Percentiles rank a stretch among this genome's conserved stretches.
These are phyloP conservation scores for Xylaria sp. DNA, from an alignment of 2,329 filamentous ascomycete species.

Conservation along the genomic window DNA sequence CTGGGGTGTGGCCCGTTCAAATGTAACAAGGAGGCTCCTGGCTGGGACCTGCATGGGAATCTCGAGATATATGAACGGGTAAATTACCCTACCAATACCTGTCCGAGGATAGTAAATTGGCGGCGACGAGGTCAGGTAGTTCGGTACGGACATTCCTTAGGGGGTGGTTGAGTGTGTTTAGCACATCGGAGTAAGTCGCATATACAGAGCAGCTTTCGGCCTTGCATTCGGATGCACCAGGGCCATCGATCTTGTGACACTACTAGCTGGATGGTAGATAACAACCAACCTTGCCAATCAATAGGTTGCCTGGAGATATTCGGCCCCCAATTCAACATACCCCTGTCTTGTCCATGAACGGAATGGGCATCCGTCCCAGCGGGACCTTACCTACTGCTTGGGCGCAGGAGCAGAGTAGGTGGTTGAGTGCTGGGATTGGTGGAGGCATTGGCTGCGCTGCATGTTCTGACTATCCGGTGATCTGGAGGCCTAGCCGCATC, in stretches of 20 bases:
- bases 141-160: background rate
- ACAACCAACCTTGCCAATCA: slow-evolving; percentile 8
- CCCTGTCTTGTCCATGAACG: slow-evolving; percentile 18
- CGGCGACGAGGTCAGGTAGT: slow-evolving; percentile 23
- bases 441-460: slow-evolving; percentile 10
- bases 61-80: slow-evolving; percentile 23
- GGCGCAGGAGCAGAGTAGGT: slow-evolving; percentile 16
- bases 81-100: slow-evolving; percentile 12
- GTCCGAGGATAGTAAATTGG: slow-evolving; percentile 7
- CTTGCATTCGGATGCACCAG: slow-evolving; percentile 15
- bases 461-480: slow-evolving; percentile 12
- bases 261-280: slow-evolving; percentile 6
- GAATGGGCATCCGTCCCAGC: slow-evolving; percentile 28
- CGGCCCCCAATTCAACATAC: slow-evolving; percentile 8
- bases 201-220: slow-evolving; percentile 5
- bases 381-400: slow-evolving; percentile 12
- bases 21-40: slow-evolving; percentile 12
- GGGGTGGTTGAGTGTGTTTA: background rate
- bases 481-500: slow-evolving; percentile 22
- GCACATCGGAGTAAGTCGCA: background rate
- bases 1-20: background rate
- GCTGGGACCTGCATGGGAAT: slow-evolving; percentile 21
- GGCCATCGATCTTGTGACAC: slow-evolving; percentile 5
- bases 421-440: slow-evolving; percentile 10
- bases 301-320: slow-evolving; percentile 16